Percentiles rank a stretch among this genome's conserved stretches.
Conservation (phyloP, 768 basidiomycete genomes). For the Tricholomella constricta region DNA sequence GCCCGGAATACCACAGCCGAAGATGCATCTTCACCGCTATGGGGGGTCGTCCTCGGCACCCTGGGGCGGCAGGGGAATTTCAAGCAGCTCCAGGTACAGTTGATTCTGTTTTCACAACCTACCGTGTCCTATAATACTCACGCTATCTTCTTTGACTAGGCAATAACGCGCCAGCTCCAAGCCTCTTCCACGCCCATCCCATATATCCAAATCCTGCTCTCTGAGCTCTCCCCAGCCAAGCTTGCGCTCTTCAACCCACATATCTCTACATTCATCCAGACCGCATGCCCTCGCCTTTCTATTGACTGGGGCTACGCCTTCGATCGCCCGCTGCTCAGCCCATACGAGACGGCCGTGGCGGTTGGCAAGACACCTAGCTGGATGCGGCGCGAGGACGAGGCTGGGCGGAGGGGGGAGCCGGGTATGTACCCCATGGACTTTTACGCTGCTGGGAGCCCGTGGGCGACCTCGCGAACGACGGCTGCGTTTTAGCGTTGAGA, state of each 20-base stretch:
- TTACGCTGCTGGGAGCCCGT: conserved; percentile 79
- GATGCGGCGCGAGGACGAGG: conserved; percentile 43
- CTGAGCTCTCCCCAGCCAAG: conserved; percentile 96
- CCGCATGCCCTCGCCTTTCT: conserved; percentile 92
- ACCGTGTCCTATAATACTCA: not conserved
- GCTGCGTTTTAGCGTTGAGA: conserved; percentile 40
- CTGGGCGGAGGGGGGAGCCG: conserved; percentile 22
- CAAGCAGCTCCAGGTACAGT: conserved; percentile 73
- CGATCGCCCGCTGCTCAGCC: conserved; percentile 81
- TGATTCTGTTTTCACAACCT: not conserved
- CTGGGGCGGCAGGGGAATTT: conserved; percentile 93
- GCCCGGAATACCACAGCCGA: conserved; percentile 1
- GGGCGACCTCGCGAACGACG: conserved; percentile 67
- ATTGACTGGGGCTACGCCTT: conserved; percentile 99
- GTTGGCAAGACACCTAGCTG: conserved; percentile 70
- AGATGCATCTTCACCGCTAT: conserved; percentile 40
- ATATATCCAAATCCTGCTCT: conserved; percentile 89
- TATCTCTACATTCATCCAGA: conserved; percentile 91
- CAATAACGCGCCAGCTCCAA: conserved; percentile 72
- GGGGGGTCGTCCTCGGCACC: conserved; percentile 95
- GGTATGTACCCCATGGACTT: conserved; percentile 94
- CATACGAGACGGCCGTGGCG: conserved; percentile 91
- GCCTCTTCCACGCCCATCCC: conserved; percentile 58
- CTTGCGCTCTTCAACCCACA: conserved; percentile 80
- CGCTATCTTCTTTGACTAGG: conserved; percentile 39